Base-by-base conservation (phyloP, 805 yeast genomes). In the Schizosaccharomyces cryophilus region DNA sequence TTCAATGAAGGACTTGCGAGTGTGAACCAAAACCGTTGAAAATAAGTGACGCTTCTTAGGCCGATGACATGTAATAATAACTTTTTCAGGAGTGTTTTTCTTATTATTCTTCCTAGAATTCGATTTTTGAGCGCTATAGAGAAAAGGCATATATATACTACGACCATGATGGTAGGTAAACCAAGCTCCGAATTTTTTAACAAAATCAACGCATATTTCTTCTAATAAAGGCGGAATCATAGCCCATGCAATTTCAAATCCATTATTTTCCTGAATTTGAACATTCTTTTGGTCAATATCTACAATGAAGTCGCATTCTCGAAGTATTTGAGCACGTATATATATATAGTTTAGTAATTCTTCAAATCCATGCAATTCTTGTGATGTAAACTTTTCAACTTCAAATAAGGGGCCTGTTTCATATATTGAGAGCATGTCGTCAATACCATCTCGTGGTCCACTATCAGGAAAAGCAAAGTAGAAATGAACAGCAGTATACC, bases 401-500 rank as follows among this genome's bases (percentile, higher is more conserved):
- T 21, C 35, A 6, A 51, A 29, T 17, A 51, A 29, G 2, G 35
- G 6, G 24, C 56, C 56, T 2, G 56, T 51, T 51, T 51, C 56
- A 24, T 51, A 51, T 29, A 24, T 29, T 9, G 56, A 21, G n/a
- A 51, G n/a, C 35, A 24, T 51, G 15, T 24, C 35, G 17, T 51
- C 56, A 24, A 51, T 51, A 9, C 35, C 56, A 51, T 51, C 56
- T 19, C 56, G 24, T 5, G 35, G 30, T 7, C 30, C 30, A 9
- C 24, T 29, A 15, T 51, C 56, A 17, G 56, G 56, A 29, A 51
- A 51, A 17, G 56, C 30, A 29, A 51, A 29, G 38, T 51, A 56
- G 55, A 66, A 74, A 64, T 77, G 77, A 71, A 74, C 75, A 7
- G 81, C 82, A 2, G 85, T 74, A 13, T 81, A 73, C 87, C 90